Evolutionary conservation across 2,329 filamentous ascomycete species (phyloP), one percentile per base, ranked within the genome.

Genomic region (Talaromyces sp.): DNA sequence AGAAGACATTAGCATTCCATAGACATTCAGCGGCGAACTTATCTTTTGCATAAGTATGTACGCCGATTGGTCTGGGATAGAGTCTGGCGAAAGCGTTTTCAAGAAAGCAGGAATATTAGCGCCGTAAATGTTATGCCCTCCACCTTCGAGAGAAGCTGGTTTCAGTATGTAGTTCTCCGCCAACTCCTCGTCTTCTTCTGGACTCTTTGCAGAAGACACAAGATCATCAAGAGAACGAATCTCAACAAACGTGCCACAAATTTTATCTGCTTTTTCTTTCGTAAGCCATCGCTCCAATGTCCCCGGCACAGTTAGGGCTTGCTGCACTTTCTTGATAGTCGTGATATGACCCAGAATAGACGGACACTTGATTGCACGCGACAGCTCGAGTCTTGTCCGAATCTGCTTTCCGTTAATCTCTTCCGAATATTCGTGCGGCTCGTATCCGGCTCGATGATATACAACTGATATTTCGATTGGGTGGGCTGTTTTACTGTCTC

Each of bases 321-420:
- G 75, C 65, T 82, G 80, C 0, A 82, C 75, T 49, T 77, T 77
- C 69, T 82, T 82, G 59, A 81, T 78, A 6, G 77, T 80, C 0
- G 76, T 72, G 15, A 82, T 68, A 60, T 82, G 81, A 0, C 73
- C 73, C 11, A 81, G 70, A 13, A 82, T 68, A 8, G 77, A 75
- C 0, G 81, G 80, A 61, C 80, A 82, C 69, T 81, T 82, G 68
- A 82, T 81, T 3, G 81, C 78, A 17, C 66, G 63, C 2, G 78
- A 79, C 15, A 70, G 68, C 63, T 82, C 80, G 2, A 82, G 70
- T 31, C 71, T 71, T 0, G 77, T 62, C 7, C 80, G 73, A 25
- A 57, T 66, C 25, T 66, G 43, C 8, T 59, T 50, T 25, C 59
- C 60, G 10, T 59, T 4, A 70, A 45, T 31, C 69, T 49, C 74